Evolutionary conservation across 257 asterid species (phyloP), one percentile per base, ranked within the genome.

Genomic region (Capsicum pubescens): DNA sequence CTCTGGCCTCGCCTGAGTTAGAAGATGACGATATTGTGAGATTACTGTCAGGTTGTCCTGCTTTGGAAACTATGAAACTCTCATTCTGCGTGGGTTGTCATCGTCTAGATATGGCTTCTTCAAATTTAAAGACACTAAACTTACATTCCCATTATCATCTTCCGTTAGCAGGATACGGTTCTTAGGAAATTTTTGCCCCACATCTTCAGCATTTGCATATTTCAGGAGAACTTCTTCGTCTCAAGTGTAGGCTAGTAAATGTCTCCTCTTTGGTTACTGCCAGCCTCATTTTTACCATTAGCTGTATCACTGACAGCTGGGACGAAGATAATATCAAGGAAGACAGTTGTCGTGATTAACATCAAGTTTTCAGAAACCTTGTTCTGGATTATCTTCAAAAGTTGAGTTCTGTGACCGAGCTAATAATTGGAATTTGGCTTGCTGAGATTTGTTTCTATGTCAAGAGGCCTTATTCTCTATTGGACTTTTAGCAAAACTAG

Each of bases 91-190:
- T 36, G 21, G 77, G 50, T 69, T 16, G 3, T 15, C 32, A 8
- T 69, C 77, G 14, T 68, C 50, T 68, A 39, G 32, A 68, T 36
- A 68, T 69, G 17, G 8, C 55, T 39, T 69, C 77, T 68, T 68
- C 77, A 15, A 69, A 69, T 39, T 69, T 69, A 39, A 68, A 15
- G 77, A 39, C 54, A 69, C 77, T 39, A 26, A 26, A 26, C 32
- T 26, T 26, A 26, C 32, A 26, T 26, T 26, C 32, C 32, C 32
- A 26, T 26, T 26, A 26, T 26, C 32, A 26, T 26, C 32, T 26
- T 26, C 32, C 32, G 32, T 26, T 26, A 2, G 32, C 32, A 26
- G 46, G 7, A 64, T 12, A 13, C 32, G 36, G 9, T 44, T n/a
- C 57, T 70, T 70, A 44, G 57, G 55, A 17, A 44, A 63, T 63